Conservation (phyloP, 2,329 filamentous ascomycete genomes). For the Trichoderma afroharzianum region DNA sequence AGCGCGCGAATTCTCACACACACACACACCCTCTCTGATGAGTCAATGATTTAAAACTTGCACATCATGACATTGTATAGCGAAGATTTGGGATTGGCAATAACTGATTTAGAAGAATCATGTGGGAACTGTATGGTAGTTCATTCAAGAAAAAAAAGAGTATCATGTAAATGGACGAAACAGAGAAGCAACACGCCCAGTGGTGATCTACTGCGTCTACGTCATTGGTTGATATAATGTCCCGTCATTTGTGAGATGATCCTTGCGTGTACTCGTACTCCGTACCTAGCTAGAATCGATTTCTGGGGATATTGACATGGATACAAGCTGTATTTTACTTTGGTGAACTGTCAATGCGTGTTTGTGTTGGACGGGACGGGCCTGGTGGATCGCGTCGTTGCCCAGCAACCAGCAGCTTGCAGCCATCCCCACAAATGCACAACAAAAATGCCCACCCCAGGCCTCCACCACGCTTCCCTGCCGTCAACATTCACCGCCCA, state of each 20-base stretch:
- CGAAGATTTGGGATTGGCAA: constrained; percentile 13
- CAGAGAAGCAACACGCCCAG: background rate
- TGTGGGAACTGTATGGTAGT: background rate
- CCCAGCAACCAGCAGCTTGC: constrained; percentile 19
- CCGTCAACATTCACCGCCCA: constrained; percentile 22
- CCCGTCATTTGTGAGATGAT: background rate
- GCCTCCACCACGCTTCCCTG: constrained; percentile 14
- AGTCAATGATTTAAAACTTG: constrained; percentile 25
- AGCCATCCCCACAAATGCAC: constrained; percentile 11
- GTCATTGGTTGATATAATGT: background rate
- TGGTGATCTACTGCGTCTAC: background rate
- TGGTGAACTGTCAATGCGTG: background rate
- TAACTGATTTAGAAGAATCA: background rate
- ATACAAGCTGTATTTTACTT: background rate
- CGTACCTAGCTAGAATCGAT: background rate
- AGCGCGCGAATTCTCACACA: background rate
- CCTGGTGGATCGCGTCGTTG: constrained; percentile 16
- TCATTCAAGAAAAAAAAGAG: background rate
- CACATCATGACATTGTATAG: constrained; percentile 19
- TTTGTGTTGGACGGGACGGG: background rate
- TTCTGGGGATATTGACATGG: background rate
- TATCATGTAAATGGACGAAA: background rate
- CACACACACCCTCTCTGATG: constrained; percentile 21
- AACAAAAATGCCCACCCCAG: constrained; percentile 16
- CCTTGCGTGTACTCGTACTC: background rate